Conservation (phyloP, 176 grass and related monocot species). For the Cenchrus fungigraminus region DNA sequence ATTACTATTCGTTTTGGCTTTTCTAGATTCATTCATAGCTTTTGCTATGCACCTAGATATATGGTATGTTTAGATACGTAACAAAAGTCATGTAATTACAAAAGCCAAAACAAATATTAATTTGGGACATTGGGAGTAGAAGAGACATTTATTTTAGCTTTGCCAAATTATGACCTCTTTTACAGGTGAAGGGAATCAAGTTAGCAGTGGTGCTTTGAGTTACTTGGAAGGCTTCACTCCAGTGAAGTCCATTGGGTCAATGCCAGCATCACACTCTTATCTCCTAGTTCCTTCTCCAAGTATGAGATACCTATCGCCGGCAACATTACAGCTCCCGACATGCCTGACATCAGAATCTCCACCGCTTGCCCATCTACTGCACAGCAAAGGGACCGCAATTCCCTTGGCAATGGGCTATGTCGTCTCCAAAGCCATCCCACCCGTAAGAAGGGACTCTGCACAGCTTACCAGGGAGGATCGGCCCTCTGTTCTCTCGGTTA, state of each 20-base stretch:
- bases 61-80: too few species aligned
- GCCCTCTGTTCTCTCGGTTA: slow-evolving; percentile 71
- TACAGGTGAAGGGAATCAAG: slow-evolving; percentile 71
- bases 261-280: slow-evolving; percentile 58
- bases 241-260: slow-evolving; percentile 73
- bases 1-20: too few species aligned
- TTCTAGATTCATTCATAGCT: too few species aligned
- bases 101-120: too few species aligned
- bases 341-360: slow-evolving; percentile 97
- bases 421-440: slow-evolving; percentile 76
- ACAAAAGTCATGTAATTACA: too few species aligned
- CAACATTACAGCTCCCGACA: slow-evolving; percentile 79
- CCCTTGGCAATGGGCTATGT: slow-evolving; percentile 80
- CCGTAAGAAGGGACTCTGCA: slow-evolving; percentile 66
- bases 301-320: slow-evolving; percentile 79
- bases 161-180: slow-evolving; percentile 4
- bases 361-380: slow-evolving; percentile 88
- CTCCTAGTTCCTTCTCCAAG: slow-evolving; percentile 90
- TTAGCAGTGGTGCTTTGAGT: slow-evolving; percentile 47
- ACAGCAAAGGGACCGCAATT: slow-evolving; percentile 91
- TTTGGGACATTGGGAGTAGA: too few species aligned
- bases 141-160: slow-evolving; percentile 8
- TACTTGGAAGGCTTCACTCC: slow-evolving; percentile 92
- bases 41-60: too few species aligned
- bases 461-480: slow-evolving; percentile 62